phyloP scores from a whole-genome alignment of 495 filamentous ascomycete species.

The Aspergillus campestris region DNA sequence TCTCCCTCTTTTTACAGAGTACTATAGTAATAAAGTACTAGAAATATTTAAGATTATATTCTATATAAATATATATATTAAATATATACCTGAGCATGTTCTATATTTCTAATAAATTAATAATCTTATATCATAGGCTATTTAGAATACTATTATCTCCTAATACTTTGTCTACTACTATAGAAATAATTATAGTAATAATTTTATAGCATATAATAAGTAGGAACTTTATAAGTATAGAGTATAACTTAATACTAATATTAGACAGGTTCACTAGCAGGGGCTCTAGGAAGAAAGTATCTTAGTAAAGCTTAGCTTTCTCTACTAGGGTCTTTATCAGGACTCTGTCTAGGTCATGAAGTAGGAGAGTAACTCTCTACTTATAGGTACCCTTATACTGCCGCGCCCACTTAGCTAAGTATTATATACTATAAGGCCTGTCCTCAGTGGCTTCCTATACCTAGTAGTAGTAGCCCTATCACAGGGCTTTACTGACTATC shows the following conservation, averaged over 20 bases:
- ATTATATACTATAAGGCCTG: slow-evolving; percentile 5
- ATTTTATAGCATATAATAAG: slow-evolving; percentile 11
- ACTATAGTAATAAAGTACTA: slow-evolving; percentile 19
- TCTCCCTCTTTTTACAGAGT: slow-evolving; percentile 20
- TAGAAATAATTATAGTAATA: slow-evolving; percentile 6
- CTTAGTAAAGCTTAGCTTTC: slow-evolving; percentile 10
- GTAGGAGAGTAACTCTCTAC: not conserved
- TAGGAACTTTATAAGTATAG: slow-evolving; percentile 9
- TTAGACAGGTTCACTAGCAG: slow-evolving; percentile 13
- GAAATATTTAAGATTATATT: slow-evolving; percentile 18
- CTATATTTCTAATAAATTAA: slow-evolving; percentile 1
- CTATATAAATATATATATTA: slow-evolving; percentile 11
- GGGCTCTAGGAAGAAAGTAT: slow-evolving; percentile 17
- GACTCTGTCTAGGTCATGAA: not conserved
- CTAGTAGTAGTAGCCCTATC: too few species aligned
- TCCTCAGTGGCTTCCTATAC: not conserved
- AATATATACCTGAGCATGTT: slow-evolving; percentile 10
- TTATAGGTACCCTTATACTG: not conserved
- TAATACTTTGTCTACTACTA: slow-evolving; percentile 18
- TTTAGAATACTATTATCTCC: slow-evolving; percentile 16
- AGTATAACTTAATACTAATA: slow-evolving; percentile 11
- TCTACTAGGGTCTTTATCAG: slow-evolving; percentile 1
- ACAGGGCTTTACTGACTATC: too few species aligned
- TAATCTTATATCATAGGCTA: slow-evolving; percentile 6
- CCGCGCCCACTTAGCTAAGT: slow-evolving; percentile 6